These are phyloP conservation scores for Saccharomycopsis lassenensis DNA, from an alignment of 805 yeast genomes.

Conservation along the genomic window DNA sequence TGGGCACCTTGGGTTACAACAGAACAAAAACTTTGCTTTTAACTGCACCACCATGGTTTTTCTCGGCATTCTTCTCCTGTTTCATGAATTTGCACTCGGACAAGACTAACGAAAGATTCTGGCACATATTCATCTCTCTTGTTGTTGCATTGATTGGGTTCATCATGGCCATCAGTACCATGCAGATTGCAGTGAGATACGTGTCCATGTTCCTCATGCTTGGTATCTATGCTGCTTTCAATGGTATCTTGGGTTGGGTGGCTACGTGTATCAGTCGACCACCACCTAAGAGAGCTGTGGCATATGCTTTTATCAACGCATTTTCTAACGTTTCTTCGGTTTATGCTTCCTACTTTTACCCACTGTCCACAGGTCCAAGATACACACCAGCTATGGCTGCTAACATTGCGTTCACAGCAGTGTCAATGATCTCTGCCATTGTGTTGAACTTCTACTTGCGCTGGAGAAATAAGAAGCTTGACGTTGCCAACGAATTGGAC, in stretches of 20 bases:
- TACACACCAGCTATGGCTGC: slow-evolving; percentile 37
- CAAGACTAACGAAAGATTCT: slow-evolving; percentile 42
- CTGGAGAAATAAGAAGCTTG: slow-evolving; percentile 13
- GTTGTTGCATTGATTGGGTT: slow-evolving; percentile 33
- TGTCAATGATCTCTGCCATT: slow-evolving; percentile 31
- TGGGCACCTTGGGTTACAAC: slow-evolving; percentile 37
- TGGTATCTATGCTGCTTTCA: slow-evolving; percentile 42
- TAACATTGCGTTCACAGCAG: slow-evolving; percentile 35
- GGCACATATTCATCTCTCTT: slow-evolving; percentile 36
- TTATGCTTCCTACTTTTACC: slow-evolving; percentile 44
- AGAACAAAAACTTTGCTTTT: slow-evolving; percentile 41
- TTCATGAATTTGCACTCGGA: slow-evolving; percentile 48
- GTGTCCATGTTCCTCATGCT: slow-evolving; percentile 52
- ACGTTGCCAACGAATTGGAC: slow-evolving; percentile 13
- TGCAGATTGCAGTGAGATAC: slow-evolving; percentile 46
- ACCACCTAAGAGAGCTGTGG: slow-evolving; percentile 47
- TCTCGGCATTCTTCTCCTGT: slow-evolving; percentile 40
- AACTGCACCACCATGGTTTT: slow-evolving; percentile 48
- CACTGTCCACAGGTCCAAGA: slow-evolving; percentile 33
- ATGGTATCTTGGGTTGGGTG: slow-evolving; percentile 43
- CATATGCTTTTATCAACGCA: slow-evolving; percentile 46
- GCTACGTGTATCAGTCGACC: slow-evolving; percentile 47
- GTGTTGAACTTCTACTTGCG: slow-evolving; percentile 30
- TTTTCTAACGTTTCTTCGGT: slow-evolving; percentile 45
- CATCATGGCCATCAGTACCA: slow-evolving; percentile 37